phyloP scores from a whole-genome alignment of 2,329 filamentous ascomycete species.

The Fusarium torulosum region DNA sequence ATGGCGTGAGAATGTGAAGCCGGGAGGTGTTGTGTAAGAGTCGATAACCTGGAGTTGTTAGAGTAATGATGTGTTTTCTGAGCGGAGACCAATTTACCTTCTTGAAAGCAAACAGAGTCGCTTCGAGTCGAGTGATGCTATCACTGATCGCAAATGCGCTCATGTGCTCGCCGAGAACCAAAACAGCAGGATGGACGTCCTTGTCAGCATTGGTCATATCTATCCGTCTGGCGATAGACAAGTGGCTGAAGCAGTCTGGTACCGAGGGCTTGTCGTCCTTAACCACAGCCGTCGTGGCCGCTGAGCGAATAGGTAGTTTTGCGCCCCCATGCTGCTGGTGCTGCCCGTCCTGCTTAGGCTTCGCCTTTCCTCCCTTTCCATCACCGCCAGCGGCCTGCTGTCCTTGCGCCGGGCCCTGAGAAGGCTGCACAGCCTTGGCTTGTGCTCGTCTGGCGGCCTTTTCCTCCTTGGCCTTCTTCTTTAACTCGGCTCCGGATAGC shows the following conservation, averaged over 20 bases:
- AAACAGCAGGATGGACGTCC: conserved; percentile 86
- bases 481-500: conserved; percentile 81
- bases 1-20: conserved; percentile 88
- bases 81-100: conserved; percentile 64
- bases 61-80: not conserved
- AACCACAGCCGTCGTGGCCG: conserved; percentile 53
- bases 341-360: conserved; percentile 61
- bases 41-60: conserved; percentile 77
- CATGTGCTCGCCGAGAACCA: conserved; percentile 91
- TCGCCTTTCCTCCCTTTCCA: conserved; percentile 62
- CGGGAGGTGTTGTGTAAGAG: conserved; percentile 89
- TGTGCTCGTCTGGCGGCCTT: conserved; percentile 87
- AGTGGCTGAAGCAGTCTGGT: conserved; percentile 82
- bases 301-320: conserved; percentile 52
- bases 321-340: conserved; percentile 49
- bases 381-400: conserved; percentile 55
- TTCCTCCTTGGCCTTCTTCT: conserved; percentile 90
- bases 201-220: conserved; percentile 71
- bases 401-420: conserved; percentile 55
- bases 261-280: conserved; percentile 71
- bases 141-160: conserved; percentile 89
- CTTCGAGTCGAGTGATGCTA: conserved; percentile 87
- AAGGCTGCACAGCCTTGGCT: conserved; percentile 68
- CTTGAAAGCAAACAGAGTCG: conserved; percentile 90
- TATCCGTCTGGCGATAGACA: conserved; percentile 75